Evolutionary conservation across 2,329 filamentous ascomycete genomes (phyloP), one percentile per base, ranked within the genome.

Genomic region (Fusarium tricinctum): DNA sequence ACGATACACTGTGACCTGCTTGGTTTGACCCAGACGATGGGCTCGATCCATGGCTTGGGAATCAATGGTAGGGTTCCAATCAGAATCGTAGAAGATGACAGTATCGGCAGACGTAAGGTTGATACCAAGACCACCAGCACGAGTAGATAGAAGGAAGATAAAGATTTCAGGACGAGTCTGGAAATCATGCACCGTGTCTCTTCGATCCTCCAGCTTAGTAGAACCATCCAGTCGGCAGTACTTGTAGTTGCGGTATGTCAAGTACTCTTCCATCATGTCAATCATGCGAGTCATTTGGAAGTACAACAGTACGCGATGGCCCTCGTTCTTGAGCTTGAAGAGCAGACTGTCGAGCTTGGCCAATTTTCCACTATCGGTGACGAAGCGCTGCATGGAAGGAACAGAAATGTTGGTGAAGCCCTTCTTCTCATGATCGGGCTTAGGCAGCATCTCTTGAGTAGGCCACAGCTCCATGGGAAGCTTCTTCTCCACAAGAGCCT

Each of bases 271-370:
- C 92, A 98, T 98, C 63, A 99, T 84, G 78, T 99, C 95, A 76
- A 99, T 98, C 96, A 99, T 99, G 76, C 93, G 92, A 6, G 96
- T 99, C 96, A 99, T 99, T 84, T 99, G 96, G 92, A 99, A 99
- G 85, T 99, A 99, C 20, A 99, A 84, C 54, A 99, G 85, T 22
- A 99, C 96, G 75, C 96, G 94, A 74, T 99, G 96, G 35, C 92
- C 92, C 67, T 92, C 92, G 66, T 93, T 91, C 85, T 98, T 99
- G 75, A 99, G 89, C 78, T 94, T 88, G 77, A 92, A 92, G 15
- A 99, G 86, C 19, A 99, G 85, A 70, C 92, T 86, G 77, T 99
- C 96, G 50, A 99, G 85, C 76, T 94, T 93, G 46, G 94, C 94
- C 63, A 99, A 88, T 82, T 99, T 99, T 76, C 96, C 96, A 53